Base-by-base conservation (phyloP, 2,329 filamentous ascomycete genomes). In the Capronia coronata region DNA sequence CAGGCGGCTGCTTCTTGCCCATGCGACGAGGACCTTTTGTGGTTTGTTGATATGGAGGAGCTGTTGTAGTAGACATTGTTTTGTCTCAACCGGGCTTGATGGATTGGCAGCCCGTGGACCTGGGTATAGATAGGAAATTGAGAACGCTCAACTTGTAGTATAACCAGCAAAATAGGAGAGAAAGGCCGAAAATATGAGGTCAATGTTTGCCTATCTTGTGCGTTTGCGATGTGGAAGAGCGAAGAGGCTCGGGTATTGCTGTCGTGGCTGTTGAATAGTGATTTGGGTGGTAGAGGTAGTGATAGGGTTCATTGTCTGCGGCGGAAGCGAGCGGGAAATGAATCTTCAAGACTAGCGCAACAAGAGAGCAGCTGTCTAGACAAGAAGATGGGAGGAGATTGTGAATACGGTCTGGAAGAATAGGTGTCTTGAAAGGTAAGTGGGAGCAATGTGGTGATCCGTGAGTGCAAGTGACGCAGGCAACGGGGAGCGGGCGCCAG, bases 61-160 rank as follows among this genome's bases (percentile, higher is more conserved):
- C 27, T 30, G 40, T 18, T 34, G 37, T 34, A 41, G 70, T 64
- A 62, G 73, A 72, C 74, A 76, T 76, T 55, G 55, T 59, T 62
- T 64, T 59, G 38, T 55, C 46, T 64, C 64, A 60, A 25, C 40
- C 38, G 54, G 58, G 68, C 68, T 74, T 71, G 69, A 71, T 68
- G 38, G 74, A 75, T 75, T 74, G 63, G 66, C 69, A 72, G 69
- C 69, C 71, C 64, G 62, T 47, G 30, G 53, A 58, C 58, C 58
- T 59, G 44, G 43, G 57, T 57, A 59, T 54, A 61, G 49, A 62
- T 60, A 62, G 56, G 60, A 61, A 56, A 61, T 54, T 63, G 58
- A 55, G 62, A 60, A 57, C 52, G 49, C 55, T 57, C 51, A 41
- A 53, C 57, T 57, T 48, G 48, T 30, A 37, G 38, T 40, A 47